Evolutionary conservation across 2,329 filamentous ascomycete species (phyloP), one percentile per base, ranked within the genome.

Genomic region (Basipetospora chlamydospora): DNA sequence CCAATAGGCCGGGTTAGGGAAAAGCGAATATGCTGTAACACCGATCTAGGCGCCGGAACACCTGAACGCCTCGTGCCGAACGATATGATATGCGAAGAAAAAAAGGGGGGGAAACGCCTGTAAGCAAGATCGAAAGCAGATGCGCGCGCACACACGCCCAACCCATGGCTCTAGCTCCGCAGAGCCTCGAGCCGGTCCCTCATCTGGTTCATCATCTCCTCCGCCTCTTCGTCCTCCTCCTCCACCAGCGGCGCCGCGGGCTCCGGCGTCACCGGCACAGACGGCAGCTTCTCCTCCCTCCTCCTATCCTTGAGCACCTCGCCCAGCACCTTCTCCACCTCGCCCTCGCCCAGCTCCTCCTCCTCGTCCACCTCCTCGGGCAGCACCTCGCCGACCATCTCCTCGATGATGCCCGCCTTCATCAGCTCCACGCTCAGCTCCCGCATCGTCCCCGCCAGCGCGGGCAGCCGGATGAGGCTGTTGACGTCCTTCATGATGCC

Each of bases 401-500:
- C 90, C 65, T 96, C 88, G 42, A 96, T 93, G 45, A 98, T 88
- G 12, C 88, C 90, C 3, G 90, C 88, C 63, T 86, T 92, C 57
- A 94, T 81, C 46, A 96, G 61, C 66, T 96, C 90, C 40, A 79
- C 69, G 49, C 78, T 80, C 34, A 96, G 64, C 56, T 93, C 84
- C 43, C 77, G 69, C 88, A 96, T 96, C 7, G 87, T 95, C 11
- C 73, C 77, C 15, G 80, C 84, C 42, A 96, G 65, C 61, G 40
- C 42, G 9, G 90, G 90, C 47, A 98, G 59, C 20, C 79, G 70
- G 34, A 95, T 76, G 18, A 96, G 66, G 12, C 69, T 72, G 57
- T 96, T 96, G 41, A 98, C 85, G 55, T 96, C 86, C 60, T 87
- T 88, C 90, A 98, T 96, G 47, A 98, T 87, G 30, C 83, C 81